Evolutionary conservation across 352 stramenopile genomes (phyloP).

Genomic region (Halophytophthora polymorphica): DNA sequence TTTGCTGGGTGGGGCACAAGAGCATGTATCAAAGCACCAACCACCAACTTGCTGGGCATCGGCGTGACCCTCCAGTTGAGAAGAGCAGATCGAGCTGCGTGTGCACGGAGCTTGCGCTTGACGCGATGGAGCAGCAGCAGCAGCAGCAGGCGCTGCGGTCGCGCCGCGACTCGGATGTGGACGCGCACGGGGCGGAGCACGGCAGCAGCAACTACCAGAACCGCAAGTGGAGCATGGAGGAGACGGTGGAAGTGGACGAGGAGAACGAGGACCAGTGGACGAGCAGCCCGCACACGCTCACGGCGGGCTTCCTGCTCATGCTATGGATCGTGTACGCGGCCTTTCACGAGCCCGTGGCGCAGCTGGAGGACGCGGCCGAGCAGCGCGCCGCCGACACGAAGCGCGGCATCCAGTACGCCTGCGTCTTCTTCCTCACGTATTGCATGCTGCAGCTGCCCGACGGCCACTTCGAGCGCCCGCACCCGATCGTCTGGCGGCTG

Average conservation of each 20-base stretch:
- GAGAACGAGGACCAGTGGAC: conserved; percentile 79
- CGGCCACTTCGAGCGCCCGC: conserved; percentile 83
- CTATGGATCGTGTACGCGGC: conserved; percentile 84
- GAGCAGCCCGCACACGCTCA: conserved; percentile 81
- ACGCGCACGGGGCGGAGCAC: conserved; percentile 35
- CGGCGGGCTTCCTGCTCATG: conserved; percentile 76
- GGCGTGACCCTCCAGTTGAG: conserved; percentile 2
- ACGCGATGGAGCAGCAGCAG: conserved; percentile 29
- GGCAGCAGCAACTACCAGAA: conserved; percentile 68
- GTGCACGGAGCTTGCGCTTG: conserved; percentile 12
- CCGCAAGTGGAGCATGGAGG: conserved; percentile 84
- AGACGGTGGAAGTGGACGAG: conserved; percentile 71
- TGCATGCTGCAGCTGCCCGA: conserved; percentile 83
- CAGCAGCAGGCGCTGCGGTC: conserved; percentile 49
- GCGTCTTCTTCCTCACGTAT: conserved; percentile 86
- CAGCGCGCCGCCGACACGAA: conserved; percentile 55
- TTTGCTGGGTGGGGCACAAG: not conserved
- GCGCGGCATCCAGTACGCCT: conserved; percentile 74
- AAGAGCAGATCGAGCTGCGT: conserved; percentile 1
- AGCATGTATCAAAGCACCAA: conserved; percentile 11
- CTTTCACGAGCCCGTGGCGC: conserved; percentile 52
- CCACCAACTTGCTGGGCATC: conserved; percentile 2
- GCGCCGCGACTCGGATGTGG: conserved; percentile 56
- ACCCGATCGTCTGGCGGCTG: conserved; percentile 90
- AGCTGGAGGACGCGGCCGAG: conserved; percentile 32